Evolutionary conservation across 2,329 filamentous ascomycete species (phyloP).

Genomic region (Talaromyces marneffei): DNA sequence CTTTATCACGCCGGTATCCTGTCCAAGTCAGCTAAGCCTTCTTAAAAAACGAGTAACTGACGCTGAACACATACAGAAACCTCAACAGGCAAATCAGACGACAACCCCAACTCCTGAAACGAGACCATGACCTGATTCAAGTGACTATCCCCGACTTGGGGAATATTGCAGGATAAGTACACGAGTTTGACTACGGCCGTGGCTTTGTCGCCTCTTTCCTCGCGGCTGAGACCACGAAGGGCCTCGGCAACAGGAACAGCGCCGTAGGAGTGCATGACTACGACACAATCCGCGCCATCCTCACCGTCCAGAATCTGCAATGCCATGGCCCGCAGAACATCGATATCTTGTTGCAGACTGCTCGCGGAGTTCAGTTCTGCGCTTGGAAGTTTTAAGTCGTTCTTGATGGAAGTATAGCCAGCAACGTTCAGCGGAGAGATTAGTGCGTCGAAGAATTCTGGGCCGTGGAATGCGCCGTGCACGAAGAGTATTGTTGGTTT

Average conservation of each 20-base stretch:
- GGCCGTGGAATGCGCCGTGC: neutral
- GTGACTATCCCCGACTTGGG: neutral
- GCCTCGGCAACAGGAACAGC: neutral
- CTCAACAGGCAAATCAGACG: neutral
- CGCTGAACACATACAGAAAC: neutral
- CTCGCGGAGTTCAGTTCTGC: neutral
- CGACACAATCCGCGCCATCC: neutral
- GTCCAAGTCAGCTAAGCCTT: neutral
- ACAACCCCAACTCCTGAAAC: neutral
- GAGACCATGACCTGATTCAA: neutral
- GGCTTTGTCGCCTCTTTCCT: neutral
- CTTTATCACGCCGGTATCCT: neutral
- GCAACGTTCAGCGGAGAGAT: neutral
- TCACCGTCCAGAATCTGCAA: neutral
- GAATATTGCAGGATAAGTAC: neutral
- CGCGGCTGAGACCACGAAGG: neutral
- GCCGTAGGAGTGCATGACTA: neutral
- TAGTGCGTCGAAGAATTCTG: neutral
- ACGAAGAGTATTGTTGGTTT: neutral
- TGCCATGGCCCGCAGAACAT: neutral
- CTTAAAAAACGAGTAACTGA: neutral
- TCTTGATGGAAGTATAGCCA: neutral
- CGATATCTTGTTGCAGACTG: neutral
- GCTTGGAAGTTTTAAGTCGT: neutral
- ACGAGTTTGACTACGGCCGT: neutral